Evolutionary conservation across 352 stramenopile species (phyloP), one percentile per base, ranked within the genome.

Genomic region (Pelagophyceae sp.): DNA sequence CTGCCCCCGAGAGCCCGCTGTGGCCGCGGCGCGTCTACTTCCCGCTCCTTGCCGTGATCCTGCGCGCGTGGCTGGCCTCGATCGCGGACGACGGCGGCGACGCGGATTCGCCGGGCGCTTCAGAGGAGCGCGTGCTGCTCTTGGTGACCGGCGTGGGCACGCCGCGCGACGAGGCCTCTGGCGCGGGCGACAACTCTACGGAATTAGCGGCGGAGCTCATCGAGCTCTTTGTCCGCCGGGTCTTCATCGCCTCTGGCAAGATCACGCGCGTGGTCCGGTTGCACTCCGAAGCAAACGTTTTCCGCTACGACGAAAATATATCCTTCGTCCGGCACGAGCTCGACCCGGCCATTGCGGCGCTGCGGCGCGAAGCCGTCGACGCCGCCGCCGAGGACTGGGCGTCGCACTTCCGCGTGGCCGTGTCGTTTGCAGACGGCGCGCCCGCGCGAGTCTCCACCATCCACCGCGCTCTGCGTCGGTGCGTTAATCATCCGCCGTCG

Each of bases 271-370:
- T 58, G 1, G 64, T 51, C 27, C 38, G 31, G 25, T 70, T 98
- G 37, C 93, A 98, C 84, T 98, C 93, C 3, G 88, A 92, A 37
- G 97, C 92, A 37, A 98, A 98, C 80, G 95, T 98, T 20, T 60
- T 88, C 80, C 81, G 86, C 27, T 92, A 91, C 74, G 87, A 91
- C 81, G 94, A 98, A 84, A 98, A 98, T 78, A 95, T 98, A 76
- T 86, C 90, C 45, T 99, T 99, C 81, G 97, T 97, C 77, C 96
- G 96, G 54, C 87, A 92, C 15, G 91, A 98, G 81, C 82, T 99
- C 37, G 87, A 96, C 54, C 95, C 95, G 19, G 86, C 90, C 35
- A 87, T 99, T 60, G 93, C 98, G 76, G 86, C 88, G 29, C 29
- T 97, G 78, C 96, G 96, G 58, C 87, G 91, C 6, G 91, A 98